These are phyloP conservation scores for Luvunga scandens DNA, from an alignment of 345 rosid genomes.

Conservation along the genomic window DNA sequence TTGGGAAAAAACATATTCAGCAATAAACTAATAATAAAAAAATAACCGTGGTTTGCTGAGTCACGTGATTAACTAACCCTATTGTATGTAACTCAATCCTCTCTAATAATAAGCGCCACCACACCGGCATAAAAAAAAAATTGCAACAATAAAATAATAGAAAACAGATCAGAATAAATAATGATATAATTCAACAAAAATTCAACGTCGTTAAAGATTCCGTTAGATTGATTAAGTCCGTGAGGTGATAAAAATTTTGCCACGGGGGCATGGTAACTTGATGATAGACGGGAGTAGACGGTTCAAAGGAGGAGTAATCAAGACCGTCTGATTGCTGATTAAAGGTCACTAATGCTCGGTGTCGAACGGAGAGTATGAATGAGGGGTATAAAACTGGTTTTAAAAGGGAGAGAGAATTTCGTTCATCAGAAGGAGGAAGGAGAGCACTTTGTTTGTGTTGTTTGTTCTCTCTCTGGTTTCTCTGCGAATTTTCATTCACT, in stretches of 20 bases:
- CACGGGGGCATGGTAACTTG: not conserved
- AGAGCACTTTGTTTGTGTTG: conserved; percentile 9
- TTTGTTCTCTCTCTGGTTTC: conserved; percentile 18
- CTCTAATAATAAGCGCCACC: not conserved
- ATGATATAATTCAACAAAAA: not conserved
- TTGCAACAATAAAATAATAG: not conserved
- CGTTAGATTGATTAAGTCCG: conserved; percentile 27
- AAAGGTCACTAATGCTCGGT: conserved; percentile 16
- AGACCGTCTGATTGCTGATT: conserved; percentile 25
- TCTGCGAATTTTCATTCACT: conserved; percentile 31
- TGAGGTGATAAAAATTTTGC: not conserved
- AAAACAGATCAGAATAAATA: not conserved
- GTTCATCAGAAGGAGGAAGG: conserved; percentile 16
- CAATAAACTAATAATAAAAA: not conserved
- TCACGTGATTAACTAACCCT: not conserved
- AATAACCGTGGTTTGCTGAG: not conserved
- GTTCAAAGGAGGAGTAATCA: conserved; percentile 7
- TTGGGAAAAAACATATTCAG: not conserved
- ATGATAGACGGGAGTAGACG: conserved; percentile 23
- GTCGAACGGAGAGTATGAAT: conserved; percentile 13
- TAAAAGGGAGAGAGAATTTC: conserved; percentile 22
- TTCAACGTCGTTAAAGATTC: conserved; percentile 25
- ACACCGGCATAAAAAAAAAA: not conserved
- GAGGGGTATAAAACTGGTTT: conserved; percentile 21
- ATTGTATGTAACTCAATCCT: not conserved